These are phyloP conservation scores for Pyrenophora seminiperda DNA, from an alignment of 2,329 filamentous ascomycete genomes.

Conservation along the genomic window DNA sequence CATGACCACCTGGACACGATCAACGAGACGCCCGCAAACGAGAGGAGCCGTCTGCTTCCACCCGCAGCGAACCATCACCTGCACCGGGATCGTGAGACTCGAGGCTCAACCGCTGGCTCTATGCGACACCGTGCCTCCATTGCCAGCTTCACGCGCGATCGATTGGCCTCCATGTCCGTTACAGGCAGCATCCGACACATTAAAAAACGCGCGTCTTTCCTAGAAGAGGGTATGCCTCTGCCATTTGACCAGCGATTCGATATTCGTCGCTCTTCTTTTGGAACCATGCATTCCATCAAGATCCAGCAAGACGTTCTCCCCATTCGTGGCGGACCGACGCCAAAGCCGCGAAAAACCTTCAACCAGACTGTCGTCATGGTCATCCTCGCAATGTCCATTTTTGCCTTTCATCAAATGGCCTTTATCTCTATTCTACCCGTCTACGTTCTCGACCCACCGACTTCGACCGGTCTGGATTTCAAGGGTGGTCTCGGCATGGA, in stretches of 20 bases:
- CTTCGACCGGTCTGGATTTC: constrained; percentile 42
- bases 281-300: constrained; percentile 46
- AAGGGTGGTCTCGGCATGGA: constrained; percentile 68
- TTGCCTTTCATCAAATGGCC: constrained; percentile 88
- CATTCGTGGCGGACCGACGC: constrained; percentile 17
- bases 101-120: constrained; percentile 35
- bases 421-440: constrained; percentile 91
- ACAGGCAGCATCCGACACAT: constrained; percentile 40
- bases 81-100: constrained; percentile 48
- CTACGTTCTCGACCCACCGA: constrained; percentile 78
- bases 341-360: constrained; percentile 52
- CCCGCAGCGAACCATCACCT: constrained; percentile 56
- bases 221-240: constrained; percentile 45
- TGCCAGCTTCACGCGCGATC: constrained; percentile 31
- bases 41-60: constrained; percentile 65
- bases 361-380: constrained; percentile 73
- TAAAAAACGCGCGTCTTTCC: constrained; percentile 44
- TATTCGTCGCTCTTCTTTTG: constrained; percentile 44
- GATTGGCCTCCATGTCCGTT: constrained; percentile 37
- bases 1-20: constrained; percentile 70
- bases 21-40: constrained; percentile 65
- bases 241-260: constrained; percentile 43
- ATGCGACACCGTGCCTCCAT: constrained; percentile 34
- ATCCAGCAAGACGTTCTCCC: constrained; percentile 37
- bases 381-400: constrained; percentile 80